These are phyloP conservation scores for Ophiobolus disseminans DNA, from an alignment of 2,329 filamentous ascomycete species.

Conservation along the genomic window DNA sequence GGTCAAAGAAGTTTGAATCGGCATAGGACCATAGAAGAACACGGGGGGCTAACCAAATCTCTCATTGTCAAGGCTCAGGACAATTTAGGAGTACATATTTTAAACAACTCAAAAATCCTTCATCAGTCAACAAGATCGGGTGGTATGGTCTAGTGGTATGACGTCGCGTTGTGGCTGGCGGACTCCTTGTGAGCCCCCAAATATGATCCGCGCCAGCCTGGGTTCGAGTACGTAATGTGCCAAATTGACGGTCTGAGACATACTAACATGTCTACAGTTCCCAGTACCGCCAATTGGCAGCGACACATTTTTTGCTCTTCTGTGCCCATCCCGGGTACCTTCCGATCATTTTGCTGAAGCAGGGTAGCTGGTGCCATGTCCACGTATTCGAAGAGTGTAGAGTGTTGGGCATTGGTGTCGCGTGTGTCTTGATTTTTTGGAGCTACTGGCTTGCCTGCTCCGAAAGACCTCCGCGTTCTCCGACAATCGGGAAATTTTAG, in stretches of 20 bases:
- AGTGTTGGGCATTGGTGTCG: neutral
- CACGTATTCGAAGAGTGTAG: neutral
- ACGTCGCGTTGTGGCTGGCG: conserved; percentile 42
- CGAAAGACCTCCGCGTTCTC: conserved; percentile 26
- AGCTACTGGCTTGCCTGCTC: conserved; percentile 7
- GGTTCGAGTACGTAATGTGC: conserved; percentile 32
- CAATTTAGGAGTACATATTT: neutral
- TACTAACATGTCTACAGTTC: conserved; percentile 33
- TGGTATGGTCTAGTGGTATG: conserved; percentile 33
- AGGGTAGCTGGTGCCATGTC: too few relatives aligned
- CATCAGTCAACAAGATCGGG: neutral
- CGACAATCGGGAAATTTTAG: conserved; percentile 35
- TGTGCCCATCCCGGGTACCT: neutral
- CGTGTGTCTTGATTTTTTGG: neutral
- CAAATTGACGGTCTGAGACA: conserved; percentile 21
- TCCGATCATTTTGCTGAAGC: neutral
- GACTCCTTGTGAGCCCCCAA: conserved; percentile 21
- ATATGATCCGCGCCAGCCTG: conserved; percentile 39
- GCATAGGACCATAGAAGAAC: too few relatives aligned
- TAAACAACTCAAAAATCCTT: neutral
- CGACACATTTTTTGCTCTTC: conserved; percentile 20
- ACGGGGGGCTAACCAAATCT: too few relatives aligned
- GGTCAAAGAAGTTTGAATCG: too few relatives aligned
- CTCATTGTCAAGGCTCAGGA: too few relatives aligned
- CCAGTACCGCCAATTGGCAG: conserved; percentile 37